phyloP scores from a whole-genome alignment of 352 stramenopile genomes.

The Globisporangium carolinianum region DNA sequence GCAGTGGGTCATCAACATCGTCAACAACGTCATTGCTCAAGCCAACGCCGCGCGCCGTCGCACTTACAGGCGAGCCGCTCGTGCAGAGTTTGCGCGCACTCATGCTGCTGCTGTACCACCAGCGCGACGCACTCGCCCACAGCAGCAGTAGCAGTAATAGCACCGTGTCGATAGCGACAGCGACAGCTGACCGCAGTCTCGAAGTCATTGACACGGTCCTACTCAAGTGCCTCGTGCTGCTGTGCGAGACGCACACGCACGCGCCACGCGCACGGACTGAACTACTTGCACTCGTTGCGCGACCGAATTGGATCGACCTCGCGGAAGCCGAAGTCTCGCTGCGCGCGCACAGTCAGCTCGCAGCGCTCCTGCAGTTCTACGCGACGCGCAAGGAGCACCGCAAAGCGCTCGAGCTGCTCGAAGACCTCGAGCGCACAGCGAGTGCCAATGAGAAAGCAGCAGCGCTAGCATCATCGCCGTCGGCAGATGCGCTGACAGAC shows the following conservation, averaged over 20 bases:
- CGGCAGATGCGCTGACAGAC: not conserved
- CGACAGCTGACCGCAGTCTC: conserved; percentile 11
- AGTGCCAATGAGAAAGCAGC: conserved; percentile 15
- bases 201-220: conserved; percentile 75
- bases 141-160: not conserved
- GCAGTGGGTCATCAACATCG: conserved; percentile 1
- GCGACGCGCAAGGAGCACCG: conserved; percentile 60
- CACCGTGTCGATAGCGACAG: not conserved
- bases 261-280: conserved; percentile 24
- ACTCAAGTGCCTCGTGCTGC: conserved; percentile 73
- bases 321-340: conserved; percentile 74
- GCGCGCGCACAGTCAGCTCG: conserved; percentile 51
- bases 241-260: conserved; percentile 39
- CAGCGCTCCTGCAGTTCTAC: conserved; percentile 66
- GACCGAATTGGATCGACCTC: conserved; percentile 61
- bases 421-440: conserved; percentile 64
- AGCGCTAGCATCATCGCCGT: conserved; percentile 1
- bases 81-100: conserved; percentile 47
- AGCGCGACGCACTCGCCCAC: conserved; percentile 23
- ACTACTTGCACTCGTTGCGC: conserved; percentile 47
- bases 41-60: not conserved
- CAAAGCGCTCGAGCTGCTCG: conserved; percentile 73
- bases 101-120: conserved; percentile 41
- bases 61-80: conserved; percentile 38
- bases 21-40: conserved; percentile 5